A percentile compares a stretch with the other conserved stretches of the same genome.
phyloP scores from a whole-genome alignment of 805 yeast genomes.

The Lipomyces yamadae region DNA sequence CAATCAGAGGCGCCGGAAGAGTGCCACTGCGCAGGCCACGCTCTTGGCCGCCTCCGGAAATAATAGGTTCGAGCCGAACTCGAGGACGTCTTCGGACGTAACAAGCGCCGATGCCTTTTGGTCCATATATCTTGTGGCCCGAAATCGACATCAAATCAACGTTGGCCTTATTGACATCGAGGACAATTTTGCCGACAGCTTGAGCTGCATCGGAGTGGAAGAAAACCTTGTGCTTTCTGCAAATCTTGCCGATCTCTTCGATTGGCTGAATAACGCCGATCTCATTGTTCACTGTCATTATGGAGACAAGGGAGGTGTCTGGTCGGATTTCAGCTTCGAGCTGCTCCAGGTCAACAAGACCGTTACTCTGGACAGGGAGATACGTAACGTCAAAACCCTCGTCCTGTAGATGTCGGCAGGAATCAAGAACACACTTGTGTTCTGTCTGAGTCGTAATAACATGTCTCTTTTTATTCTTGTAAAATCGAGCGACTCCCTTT shows the following conservation, averaged over 20 bases:
- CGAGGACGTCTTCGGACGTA: conserved; percentile 97
- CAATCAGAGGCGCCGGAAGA: conserved; percentile 91
- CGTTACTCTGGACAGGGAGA: conserved; percentile 79
- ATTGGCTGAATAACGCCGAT: conserved; percentile 97
- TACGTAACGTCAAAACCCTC: conserved; percentile 97
- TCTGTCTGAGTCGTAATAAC: conserved; percentile 96
- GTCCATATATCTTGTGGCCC: conserved; percentile 96
- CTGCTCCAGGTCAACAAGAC: conserved; percentile 76
- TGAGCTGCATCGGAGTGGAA: conserved; percentile 99
- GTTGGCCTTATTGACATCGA: conserved; percentile 91
- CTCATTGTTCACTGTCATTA: conserved; percentile 98
- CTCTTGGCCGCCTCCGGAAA: conserved; percentile 99
- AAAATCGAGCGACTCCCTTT: conserved; percentile 95
- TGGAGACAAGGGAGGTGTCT: conserved; percentile 86
- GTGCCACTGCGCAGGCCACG: conserved; percentile 98
- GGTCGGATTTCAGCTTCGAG: conserved; percentile 83
- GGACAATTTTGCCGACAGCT: conserved; percentile 90
- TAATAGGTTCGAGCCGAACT: conserved; percentile 92
- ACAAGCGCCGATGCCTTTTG: conserved; percentile 96
- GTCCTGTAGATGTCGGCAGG: conserved; percentile 91
- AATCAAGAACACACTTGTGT: conserved; percentile 98
- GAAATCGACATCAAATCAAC: conserved; percentile 92
- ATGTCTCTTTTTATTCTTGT: conserved; percentile 86
- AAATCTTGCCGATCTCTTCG: conserved; percentile 87
- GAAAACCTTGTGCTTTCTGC: conserved; percentile 85